Base-by-base conservation (phyloP, 2,329 filamentous ascomycete species). In the Dothidotthia symphoricarpi region DNA sequence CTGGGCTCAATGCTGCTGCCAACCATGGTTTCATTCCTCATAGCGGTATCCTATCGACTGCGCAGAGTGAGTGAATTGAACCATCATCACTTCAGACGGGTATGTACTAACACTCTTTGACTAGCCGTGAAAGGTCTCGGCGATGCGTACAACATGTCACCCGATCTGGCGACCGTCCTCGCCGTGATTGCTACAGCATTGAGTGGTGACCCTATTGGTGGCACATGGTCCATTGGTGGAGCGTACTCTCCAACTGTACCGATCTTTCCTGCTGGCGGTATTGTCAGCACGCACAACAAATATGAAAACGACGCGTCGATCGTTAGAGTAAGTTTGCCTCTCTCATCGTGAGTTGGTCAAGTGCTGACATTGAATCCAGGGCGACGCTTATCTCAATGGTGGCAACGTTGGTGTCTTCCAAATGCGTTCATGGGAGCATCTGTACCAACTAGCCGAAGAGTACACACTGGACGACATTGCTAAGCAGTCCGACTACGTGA, bases 21-120 rank as follows among this genome's bases (percentile, higher is more conserved):
- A 65, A 64, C 27, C 61, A 63, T 37, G 49, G 47, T 14, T 54
- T 65, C 39, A 39, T 66, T n/a, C 58, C 62, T 6, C 55, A 51
- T 24, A 45, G 60, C 34, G 65, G 64, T 24, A 56, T 50, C 16
- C 14, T 47, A 15, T 35, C 41, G 7, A 38, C 40, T 6, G 35
- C 38, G 15, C 41, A 50, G 25, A 35, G 34, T 17, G 11, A 27
- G 25, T 30, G 11, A 25, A 22, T 9, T 9, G 19, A 9, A n/a
- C n/a, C n/a, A n/a, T n/a, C n/a, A n/a, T n/a, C n/a, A n/a, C n/a
- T n/a, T n/a, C n/a, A n/a, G n/a, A n/a, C n/a, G n/a, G n/a, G n/a
- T n/a, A n/a, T 31, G 5, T 19, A 27, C 25, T 27, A n/a, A 27
- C 25, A 11, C 11, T 6, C 5, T 27, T 6, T 14, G 12, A 6